phyloP scores from a whole-genome alignment of 2,329 filamentous ascomycete genomes.

The Exophiala sideris region DNA sequence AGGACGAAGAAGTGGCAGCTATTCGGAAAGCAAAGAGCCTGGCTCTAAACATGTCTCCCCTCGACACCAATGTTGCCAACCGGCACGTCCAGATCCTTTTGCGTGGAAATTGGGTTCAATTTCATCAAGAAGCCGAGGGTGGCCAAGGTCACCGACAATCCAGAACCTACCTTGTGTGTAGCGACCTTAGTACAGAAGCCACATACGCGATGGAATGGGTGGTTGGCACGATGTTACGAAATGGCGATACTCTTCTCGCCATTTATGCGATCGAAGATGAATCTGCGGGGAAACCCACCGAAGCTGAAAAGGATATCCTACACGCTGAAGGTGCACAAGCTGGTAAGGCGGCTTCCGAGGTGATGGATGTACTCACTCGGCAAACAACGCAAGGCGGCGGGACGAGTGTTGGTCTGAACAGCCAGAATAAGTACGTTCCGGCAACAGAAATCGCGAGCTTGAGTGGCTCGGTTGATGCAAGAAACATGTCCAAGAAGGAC shows the following conservation, averaged over 20 bases:
- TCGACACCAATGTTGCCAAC: slow-evolving; percentile 69
- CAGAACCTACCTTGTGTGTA: slow-evolving; percentile 92
- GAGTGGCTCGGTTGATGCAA: slow-evolving; percentile 45
- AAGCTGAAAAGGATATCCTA: slow-evolving; percentile 32
- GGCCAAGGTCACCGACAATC: slow-evolving; percentile 74
- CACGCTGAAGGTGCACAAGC: slow-evolving; percentile 67
- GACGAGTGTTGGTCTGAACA: slow-evolving; percentile 20
- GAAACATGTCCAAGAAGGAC: slow-evolving; percentile 61
- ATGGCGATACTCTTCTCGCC: slow-evolving; percentile 89
- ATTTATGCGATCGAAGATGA: slow-evolving; percentile 95
- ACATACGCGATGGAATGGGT: slow-evolving; percentile 97
- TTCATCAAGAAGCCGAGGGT: slow-evolving; percentile 70
- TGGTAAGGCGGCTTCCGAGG: slow-evolving; percentile 70
- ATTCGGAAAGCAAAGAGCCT: slow-evolving; percentile 86
- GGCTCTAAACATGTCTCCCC: slow-evolving; percentile 72
- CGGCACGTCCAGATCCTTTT: slow-evolving; percentile 86
- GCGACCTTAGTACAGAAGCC: slow-evolving; percentile 89
- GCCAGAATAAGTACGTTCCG: slow-evolving; percentile 31
- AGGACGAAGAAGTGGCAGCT: slow-evolving; percentile 77
- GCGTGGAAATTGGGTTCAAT: slow-evolving; percentile 70
- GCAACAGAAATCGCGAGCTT: slow-evolving; percentile 39
- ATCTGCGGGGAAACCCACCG: slow-evolving; percentile 45
- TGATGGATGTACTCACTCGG: slow-evolving; percentile 62
- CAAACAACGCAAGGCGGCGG: slow-evolving; percentile 38
- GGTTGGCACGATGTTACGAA: slow-evolving; percentile 87